phyloP scores from a whole-genome alignment of 2,329 filamentous ascomycete genomes.

The Neonectria faginata region DNA sequence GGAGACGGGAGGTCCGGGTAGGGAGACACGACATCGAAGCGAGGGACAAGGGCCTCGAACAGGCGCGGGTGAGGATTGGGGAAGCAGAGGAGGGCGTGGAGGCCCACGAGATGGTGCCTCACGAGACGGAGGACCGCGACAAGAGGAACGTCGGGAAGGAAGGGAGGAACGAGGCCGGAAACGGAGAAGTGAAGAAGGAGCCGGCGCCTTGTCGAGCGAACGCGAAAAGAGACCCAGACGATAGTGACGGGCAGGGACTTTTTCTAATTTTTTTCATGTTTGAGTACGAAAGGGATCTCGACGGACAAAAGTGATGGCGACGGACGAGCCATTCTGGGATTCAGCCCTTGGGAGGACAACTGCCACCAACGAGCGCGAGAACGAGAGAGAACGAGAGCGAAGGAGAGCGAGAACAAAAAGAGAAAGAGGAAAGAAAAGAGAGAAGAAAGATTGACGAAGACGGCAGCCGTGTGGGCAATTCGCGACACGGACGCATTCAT shows the following conservation, averaged over 20 bases:
- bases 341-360: constrained; percentile 1
- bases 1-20: constrained; percentile 45
- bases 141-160: constrained; percentile 49
- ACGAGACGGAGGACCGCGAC: constrained; percentile 43
- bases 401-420: constrained; percentile 12
- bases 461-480: constrained; percentile 13
- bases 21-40: constrained; percentile 50
- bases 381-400: constrained; percentile 10
- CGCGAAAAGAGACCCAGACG: constrained; percentile 67
- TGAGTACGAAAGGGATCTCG: constrained; percentile 31
- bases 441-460: constrained; percentile 18
- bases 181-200: constrained; percentile 61
- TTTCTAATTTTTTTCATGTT: constrained; percentile 28
- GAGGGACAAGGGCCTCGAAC: constrained; percentile 42
- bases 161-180: constrained; percentile 54
- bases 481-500: constrained; percentile 19
- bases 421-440: neutral
- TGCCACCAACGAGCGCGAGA: neutral
- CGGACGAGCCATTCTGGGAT: neutral
- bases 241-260: constrained; percentile 46
- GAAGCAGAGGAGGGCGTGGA: constrained; percentile 52
- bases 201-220: constrained; percentile 54
- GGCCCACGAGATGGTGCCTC: constrained; percentile 45
- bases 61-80: constrained; percentile 52
- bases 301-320: constrained; percentile 10